Base-by-base conservation (phyloP, 1,139 yeast species). In the Protomyces pachydermus region DNA sequence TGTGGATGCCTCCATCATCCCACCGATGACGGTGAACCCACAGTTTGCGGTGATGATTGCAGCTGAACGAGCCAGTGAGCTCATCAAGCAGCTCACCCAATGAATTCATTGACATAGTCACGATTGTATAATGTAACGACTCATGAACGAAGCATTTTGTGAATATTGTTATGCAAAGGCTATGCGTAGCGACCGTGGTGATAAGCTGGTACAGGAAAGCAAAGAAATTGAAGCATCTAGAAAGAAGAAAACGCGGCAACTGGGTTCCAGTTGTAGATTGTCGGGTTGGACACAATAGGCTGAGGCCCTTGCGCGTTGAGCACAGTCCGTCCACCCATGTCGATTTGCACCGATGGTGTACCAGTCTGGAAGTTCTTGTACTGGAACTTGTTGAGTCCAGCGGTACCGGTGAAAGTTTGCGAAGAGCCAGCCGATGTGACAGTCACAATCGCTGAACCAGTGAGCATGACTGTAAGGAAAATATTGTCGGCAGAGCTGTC, bases 321-420 rank as follows among this genome's bases (percentile, higher is more conserved):
- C 34, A 58, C 62, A 3, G 42, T 38, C 12, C 50, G 39, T 16
- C 62, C 62, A n/a, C 39, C 39, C 56, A 51, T 38, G 25, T 50
- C 54, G 28, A 58, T 45, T 56, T 51, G 32, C 51, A 58, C 62
- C 25, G 62, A 58, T 16, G 62, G 62, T 9, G 62, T 58, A 12
- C 62, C 62, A 32, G 52, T 16, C 25, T 50, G 39, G 62, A 58
- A 58, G 52, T 45, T 38, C 34, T 38, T 20, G 56, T 39, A 58
- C 45, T 58, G 54, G 65, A 60, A 54, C 46, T 53, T 60, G 48
- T 64, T 60, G 46, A 64, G 42, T n/a, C 66, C 64, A 2, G 66
- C 57, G 10, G 20, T 34, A 14, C 61, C 66, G 28, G 46, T 35
- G 42, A 60, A 64, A 12, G 56, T 54, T 50, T 60, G 61, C 14